Base-by-base conservation (phyloP, 176 grass and related monocot genomes). In the Tillandsia fasciculata region DNA sequence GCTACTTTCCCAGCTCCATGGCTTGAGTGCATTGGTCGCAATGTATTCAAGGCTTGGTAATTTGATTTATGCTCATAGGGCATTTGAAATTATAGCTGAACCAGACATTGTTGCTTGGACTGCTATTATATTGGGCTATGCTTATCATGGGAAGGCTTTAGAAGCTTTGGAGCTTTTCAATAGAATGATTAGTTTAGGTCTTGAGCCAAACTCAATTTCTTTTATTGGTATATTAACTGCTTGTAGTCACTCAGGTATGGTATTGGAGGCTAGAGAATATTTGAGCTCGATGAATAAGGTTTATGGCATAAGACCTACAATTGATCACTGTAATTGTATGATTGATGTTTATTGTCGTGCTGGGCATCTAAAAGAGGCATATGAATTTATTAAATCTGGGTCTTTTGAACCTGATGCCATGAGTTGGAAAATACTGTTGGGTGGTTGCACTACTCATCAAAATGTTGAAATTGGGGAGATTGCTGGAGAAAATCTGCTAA, bases 91-190 rank as follows among this genome's bases (percentile, higher is more conserved):
- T 18, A 74, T 74, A 65, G 47, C 48, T 26, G 49, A 74, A 52
- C 72, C 72, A 10, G 59, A 74, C 52, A 74, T 58, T 74, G 72
- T 74, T 29, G 72, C 72, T 52, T 74, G 72, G 72, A 65, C 72
- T 26, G 59, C 72, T 74, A 65, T 74, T 52, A 65, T 65, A 17
- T 15, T 63, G 8, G 72, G 72, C 11, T 74, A 49, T 52, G 59
- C 72, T 65, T 65, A 74, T 52, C 72, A 74, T 74, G 61, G 72
- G 2, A 12, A 52, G 20, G 72, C 59, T 52, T 52, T 28, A 28
- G 23, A 74, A 74, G 59, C 72, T 65, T 65, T 52, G 48, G 18
- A 74, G n/a, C 61, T 65, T 74, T 74, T 74, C 42, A 63, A 65
- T 17, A 29, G 27, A 23, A 74, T 74, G 72, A 12, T 51, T 51